Percentiles rank a stretch among this genome's conserved stretches.
Evolutionary conservation across 1,284 basidiomycete species (phyloP).

Genomic region (Cryptococcus sp.): DNA sequence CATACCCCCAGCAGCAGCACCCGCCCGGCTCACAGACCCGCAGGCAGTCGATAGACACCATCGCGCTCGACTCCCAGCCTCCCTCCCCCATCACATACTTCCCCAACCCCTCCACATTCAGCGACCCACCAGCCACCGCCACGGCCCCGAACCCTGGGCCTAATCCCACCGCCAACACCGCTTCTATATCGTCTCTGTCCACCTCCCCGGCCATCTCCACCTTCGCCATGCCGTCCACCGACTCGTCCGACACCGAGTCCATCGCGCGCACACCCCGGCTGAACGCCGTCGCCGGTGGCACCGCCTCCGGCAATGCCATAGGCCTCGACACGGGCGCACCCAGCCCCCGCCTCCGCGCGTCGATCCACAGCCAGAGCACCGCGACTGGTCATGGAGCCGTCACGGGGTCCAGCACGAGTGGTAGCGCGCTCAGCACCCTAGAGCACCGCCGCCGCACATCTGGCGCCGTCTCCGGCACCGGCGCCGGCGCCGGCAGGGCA

Average conservation of each 20-base stretch:
- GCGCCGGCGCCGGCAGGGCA: background rate
- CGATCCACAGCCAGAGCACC: background rate
- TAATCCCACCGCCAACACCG: background rate
- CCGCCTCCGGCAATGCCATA: background rate
- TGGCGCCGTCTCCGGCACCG: background rate
- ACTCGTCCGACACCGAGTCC: background rate
- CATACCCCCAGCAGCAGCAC: background rate
- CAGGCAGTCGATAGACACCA: slow-evolving; percentile 14
- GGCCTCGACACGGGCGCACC: background rate
- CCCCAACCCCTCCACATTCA: slow-evolving; percentile 41
- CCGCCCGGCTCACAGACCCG: slow-evolving; percentile 13
- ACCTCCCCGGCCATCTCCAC: slow-evolving; percentile 7
- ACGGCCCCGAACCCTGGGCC: slow-evolving; percentile 3
- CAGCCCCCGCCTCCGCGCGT: background rate
- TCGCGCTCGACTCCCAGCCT: slow-evolving; percentile 19
- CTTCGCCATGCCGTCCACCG: slow-evolving; percentile 6
- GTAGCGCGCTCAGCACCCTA: background rate
- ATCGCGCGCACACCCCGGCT: slow-evolving; percentile 1
- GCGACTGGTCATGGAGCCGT: too few species aligned
- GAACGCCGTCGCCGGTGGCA: background rate
- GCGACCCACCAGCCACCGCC: slow-evolving; percentile 12
- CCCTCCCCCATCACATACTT: slow-evolving; percentile 45
- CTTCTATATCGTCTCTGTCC: background rate
- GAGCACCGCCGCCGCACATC: background rate
- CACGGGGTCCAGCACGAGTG: background rate